Conservation (phyloP, 768 basidiomycete genomes). For the Pholiota conissans region DNA sequence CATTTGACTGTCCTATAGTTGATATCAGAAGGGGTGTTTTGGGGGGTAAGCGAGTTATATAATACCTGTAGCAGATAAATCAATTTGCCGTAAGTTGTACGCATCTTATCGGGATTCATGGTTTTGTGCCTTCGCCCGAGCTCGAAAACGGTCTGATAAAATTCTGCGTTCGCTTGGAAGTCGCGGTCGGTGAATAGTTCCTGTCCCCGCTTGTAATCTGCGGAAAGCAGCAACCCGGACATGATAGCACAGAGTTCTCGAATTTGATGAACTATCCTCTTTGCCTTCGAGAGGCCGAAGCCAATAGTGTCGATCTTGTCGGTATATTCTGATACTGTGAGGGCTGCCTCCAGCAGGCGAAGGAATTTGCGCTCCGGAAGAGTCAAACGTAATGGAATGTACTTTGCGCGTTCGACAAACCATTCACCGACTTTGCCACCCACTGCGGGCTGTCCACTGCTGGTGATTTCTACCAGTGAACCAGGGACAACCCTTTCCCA, state of each 20-base stretch:
- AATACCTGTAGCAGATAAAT: slow-evolving; percentile 80
- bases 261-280: slow-evolving; percentile 84
- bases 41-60: neutral
- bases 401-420: slow-evolving; percentile 82
- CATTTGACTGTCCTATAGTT: slow-evolving; percentile 75
- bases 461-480: slow-evolving; percentile 37
- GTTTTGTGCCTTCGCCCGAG: slow-evolving; percentile 85
- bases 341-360: slow-evolving; percentile 81
- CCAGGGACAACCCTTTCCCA: slow-evolving; percentile 39
- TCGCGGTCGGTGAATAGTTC: slow-evolving; percentile 82
- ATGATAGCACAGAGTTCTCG: slow-evolving; percentile 86
- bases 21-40: slow-evolving; percentile 10
- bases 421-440: slow-evolving; percentile 75
- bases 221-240: slow-evolving; percentile 78
- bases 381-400: slow-evolving; percentile 77
- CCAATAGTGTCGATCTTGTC: slow-evolving; percentile 87
- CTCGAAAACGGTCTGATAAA: slow-evolving; percentile 81
- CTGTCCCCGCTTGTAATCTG: slow-evolving; percentile 88
- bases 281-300: slow-evolving; percentile 79
- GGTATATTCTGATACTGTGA: slow-evolving; percentile 85
- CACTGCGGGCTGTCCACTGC: slow-evolving; percentile 57
- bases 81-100: slow-evolving; percentile 84
- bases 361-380: slow-evolving; percentile 80
- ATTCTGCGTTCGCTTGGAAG: slow-evolving; percentile 76
- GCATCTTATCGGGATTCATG: slow-evolving; percentile 92